Evolutionary conservation across 2,329 filamentous ascomycete genomes (phyloP), one percentile per base, ranked within the genome.

Genomic region (Diplodia mutila): DNA sequence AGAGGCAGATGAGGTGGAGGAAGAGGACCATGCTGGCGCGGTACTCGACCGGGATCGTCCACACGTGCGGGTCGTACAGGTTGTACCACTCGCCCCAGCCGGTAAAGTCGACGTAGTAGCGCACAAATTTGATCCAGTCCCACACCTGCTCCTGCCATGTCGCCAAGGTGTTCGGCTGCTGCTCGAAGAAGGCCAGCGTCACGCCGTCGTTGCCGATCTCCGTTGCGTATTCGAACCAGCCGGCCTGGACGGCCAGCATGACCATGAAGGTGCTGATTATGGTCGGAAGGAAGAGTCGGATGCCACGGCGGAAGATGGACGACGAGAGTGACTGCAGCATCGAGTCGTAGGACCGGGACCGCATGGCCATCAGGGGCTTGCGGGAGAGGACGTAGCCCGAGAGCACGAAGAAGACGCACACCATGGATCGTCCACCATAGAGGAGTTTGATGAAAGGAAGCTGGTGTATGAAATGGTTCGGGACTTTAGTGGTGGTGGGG

Each of bases 401-500:
- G 11, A 85, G 78, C 61, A 85, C 82, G 72, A 85, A 85, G 76
- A 86, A 86, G 67, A 82, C 78, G 21, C 81, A 75, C 11, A 87
- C 85, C 6, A 77, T 90, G 86, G 0, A 88, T 86, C 66, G 64
- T 1, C 88, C 88, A 0, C 83, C 81, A 73, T 90, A 89, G 71
- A 91, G 83, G 42, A 81, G 80, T 32, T 90, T 82, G 39, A 92
- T 75, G 1, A 83, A 81, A 4, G 88, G 89, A 4, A 91, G 80
- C 42, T 74, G 69, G 49, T 77, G 76, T 3, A 65, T 82, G 74
- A 70, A 79, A 77, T 69, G 89, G 77, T 74, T 85, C 77, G 74
- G 85, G 80, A 55, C 81, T 77, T 69, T 80, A 73, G 71, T 84
- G 11, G 29, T 8, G 29, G 29, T 5, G 29, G 66, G 66, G 83